phyloP scores from a whole-genome alignment of 2,329 filamentous ascomycete species.

The Pseudocercospora fijiensis region DNA sequence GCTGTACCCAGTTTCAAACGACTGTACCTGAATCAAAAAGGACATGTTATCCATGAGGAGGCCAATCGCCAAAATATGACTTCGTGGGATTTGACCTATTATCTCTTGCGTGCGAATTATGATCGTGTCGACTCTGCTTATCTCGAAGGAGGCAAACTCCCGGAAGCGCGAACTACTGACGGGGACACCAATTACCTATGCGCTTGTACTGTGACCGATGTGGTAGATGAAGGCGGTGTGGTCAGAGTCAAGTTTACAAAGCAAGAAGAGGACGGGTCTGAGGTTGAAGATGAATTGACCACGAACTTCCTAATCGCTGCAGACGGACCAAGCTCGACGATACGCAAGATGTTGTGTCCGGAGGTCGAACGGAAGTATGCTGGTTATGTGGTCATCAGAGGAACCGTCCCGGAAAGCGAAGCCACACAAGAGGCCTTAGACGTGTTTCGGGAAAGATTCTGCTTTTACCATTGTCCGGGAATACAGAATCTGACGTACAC shows the following conservation, averaged over 20 bases:
- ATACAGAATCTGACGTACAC: slow-evolving; percentile 46
- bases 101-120: slow-evolving; percentile 49
- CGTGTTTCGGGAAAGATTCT: slow-evolving; percentile 43
- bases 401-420: slow-evolving; percentile 38
- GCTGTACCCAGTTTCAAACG: slow-evolving; percentile 32
- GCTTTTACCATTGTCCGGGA: slow-evolving; percentile 43
- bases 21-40: slow-evolving; percentile 31
- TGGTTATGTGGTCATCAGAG: slow-evolving; percentile 38
- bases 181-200: slow-evolving; percentile 34
- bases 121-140: slow-evolving; percentile 41
- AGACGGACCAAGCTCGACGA: slow-evolving; percentile 43
- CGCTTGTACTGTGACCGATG: slow-evolving; percentile 34
- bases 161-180: slow-evolving; percentile 25
- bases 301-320: slow-evolving; percentile 47
- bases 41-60: slow-evolving; percentile 31
- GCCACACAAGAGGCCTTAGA: slow-evolving; percentile 36
- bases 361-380: slow-evolving; percentile 35
- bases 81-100: slow-evolving; percentile 49
- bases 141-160: slow-evolving; percentile 28
- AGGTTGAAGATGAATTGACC: slow-evolving; percentile 22
- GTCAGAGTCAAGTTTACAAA: slow-evolving; percentile 34
- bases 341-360: slow-evolving; percentile 34
- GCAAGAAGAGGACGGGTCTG: slow-evolving; percentile 25
- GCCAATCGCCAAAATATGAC: slow-evolving; percentile 48
- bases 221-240: slow-evolving; percentile 31